phyloP scores from a whole-genome alignment of 768 basidiomycete genomes.

The Lactarius evosmus region DNA sequence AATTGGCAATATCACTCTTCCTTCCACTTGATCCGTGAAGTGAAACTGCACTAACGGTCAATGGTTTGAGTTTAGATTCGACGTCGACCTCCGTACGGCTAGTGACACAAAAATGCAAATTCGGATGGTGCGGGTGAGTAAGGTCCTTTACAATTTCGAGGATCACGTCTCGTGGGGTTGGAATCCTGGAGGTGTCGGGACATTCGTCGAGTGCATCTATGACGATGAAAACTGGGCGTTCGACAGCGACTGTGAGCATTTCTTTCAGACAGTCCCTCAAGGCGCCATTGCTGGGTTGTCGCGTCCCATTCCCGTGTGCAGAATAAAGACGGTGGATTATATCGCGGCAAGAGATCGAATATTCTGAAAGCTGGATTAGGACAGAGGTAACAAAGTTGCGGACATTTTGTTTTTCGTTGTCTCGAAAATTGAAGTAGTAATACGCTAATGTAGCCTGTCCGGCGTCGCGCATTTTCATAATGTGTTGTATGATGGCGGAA shows the following conservation, averaged over 20 bases:
- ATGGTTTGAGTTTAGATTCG: neutral
- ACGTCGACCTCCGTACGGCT: constrained; percentile 16
- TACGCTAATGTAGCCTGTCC: constrained; percentile 3
- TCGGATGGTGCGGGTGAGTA: neutral
- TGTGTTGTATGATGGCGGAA: constrained; percentile 1
- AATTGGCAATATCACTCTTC: neutral
- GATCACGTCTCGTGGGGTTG: neutral
- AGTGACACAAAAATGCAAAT: constrained; percentile 3
- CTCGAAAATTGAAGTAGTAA: constrained; percentile 11
- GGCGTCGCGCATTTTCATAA: neutral
- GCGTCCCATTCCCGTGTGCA: neutral
- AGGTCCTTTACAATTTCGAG: constrained; percentile 3
- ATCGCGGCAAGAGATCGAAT: neutral
- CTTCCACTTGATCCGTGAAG: neutral
- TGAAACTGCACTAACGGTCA: neutral
- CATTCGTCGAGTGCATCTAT: constrained; percentile 9
- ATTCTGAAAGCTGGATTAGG: neutral
- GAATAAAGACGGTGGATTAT: neutral
- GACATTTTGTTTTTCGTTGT: constrained; percentile 1
- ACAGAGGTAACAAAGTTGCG: neutral
- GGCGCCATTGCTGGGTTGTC: neutral
- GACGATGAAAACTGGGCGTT: neutral
- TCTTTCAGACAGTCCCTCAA: neutral
- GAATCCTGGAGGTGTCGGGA: neutral
- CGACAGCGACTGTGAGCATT: neutral